Conservation (phyloP, 495 filamentous ascomycete genomes). For the Aeminium ludgeri region DNA sequence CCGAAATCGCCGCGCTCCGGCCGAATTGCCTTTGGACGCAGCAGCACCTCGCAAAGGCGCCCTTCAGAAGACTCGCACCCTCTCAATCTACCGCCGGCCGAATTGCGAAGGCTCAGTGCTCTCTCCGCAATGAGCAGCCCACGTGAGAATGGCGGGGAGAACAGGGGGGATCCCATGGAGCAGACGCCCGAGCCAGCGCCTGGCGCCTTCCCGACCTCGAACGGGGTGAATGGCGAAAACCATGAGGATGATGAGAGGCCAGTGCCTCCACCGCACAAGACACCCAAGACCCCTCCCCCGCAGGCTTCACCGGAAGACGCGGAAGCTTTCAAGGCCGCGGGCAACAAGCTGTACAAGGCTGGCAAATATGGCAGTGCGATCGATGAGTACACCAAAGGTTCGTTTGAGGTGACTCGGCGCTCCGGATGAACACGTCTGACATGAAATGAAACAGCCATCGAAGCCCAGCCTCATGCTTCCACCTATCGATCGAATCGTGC, state of each 20-base stretch:
- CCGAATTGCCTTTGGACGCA: neutral
- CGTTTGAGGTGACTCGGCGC: neutral
- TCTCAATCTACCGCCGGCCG: conserved; percentile 71
- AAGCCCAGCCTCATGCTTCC: conserved; percentile 56
- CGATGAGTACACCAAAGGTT: conserved; percentile 88
- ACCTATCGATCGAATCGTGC: conserved; percentile 93
- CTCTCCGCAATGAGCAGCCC: conserved; percentile 49
- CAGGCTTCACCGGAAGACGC: conserved; percentile 41
- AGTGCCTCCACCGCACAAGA: conserved; percentile 61
- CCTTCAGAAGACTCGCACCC: conserved; percentile 47
- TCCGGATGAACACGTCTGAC: conserved; percentile 1
- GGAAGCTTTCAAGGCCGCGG: conserved; percentile 75
- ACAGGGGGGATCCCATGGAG: conserved; percentile 28
- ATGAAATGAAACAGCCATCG: conserved; percentile 45
- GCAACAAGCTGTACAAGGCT: conserved; percentile 93
- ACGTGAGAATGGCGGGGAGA: conserved; percentile 37
- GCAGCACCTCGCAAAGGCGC: conserved; percentile 4
- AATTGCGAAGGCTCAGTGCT: conserved; percentile 41
- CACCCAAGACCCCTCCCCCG: conserved; percentile 40
- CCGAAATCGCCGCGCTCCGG: conserved; percentile 3
- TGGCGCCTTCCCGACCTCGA: conserved; percentile 18
- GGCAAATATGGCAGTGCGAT: conserved; percentile 73
- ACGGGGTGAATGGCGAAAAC: conserved; percentile 36
- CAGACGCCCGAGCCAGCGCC: conserved; percentile 16
- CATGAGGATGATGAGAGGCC: conserved; percentile 40